Base-by-base conservation (phyloP, 1,139 yeast genomes). In the Protomyces gravidus region DNA sequence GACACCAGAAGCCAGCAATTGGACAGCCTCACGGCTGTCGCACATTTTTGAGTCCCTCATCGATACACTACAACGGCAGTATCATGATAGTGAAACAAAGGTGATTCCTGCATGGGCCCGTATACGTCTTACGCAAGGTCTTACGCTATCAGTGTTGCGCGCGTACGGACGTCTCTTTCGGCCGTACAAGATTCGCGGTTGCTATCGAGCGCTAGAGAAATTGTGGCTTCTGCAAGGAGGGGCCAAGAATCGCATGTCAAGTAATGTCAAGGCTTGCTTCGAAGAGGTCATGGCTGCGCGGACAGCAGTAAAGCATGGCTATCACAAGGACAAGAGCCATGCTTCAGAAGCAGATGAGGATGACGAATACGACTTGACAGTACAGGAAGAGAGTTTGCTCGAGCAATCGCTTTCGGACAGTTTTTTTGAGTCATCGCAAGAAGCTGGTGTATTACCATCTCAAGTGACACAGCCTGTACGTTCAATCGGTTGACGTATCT, bases 141-240 rank as follows among this genome's bases (percentile, higher is more conserved):
- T 53, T 15, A 27, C 58, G n/a, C 19, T 23, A 1, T 32, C 28
- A 5, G 46, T 45, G 15, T 32, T 53, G 15, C 46, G 28, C 5
- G 58, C 58, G 15, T 53, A 28, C 15, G 46, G 42, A 5, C 42
- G 42, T 15, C 42, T 36, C 42, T 36, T 36, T 36, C 42, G 42
- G 17, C 42, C 42, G 9, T 36, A 36, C 9, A 36, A 36, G 9
- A 17, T 36, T 23, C 17, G 19, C 4, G 42, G 42, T 17, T 36
- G 42, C 17, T 36, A 36, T 17, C 42, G 42, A 5, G 17, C 42
- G 9, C 17, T 36, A 23, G 42, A 36, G 21, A 36, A 36, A n/a
- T 5, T 36, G 21, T 36, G 42, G 42, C 17, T 36, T 6, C 11
- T 36, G 42, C 42, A 36, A 17, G 42, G 42, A 9, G 42, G 42